Evolutionary conservation across 305 asterid genomes (phyloP).

Genomic region (Fraxinus nigra): DNA sequence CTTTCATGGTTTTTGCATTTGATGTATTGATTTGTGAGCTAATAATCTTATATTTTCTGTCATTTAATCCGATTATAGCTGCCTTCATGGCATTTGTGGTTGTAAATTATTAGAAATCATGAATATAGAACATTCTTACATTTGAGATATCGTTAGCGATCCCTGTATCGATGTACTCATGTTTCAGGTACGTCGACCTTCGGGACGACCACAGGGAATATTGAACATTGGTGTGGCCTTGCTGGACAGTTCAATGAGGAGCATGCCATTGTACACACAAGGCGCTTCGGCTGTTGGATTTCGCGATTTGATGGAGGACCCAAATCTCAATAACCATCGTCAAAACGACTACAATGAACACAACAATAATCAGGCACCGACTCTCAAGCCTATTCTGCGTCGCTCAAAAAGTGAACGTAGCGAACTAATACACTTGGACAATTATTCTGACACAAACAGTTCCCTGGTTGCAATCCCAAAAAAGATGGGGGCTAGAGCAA

Average conservation of each 20-base stretch:
- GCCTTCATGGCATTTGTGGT: neutral
- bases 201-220: slow-evolving; percentile 83
- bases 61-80: neutral
- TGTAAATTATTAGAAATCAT: neutral
- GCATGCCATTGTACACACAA: slow-evolving; percentile 44
- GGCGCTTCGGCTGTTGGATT: slow-evolving; percentile 63
- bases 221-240: slow-evolving; percentile 63
- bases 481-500: slow-evolving; percentile 28
- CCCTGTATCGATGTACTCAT: neutral
- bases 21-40: neutral
- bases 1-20: neutral
- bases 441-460: slow-evolving; percentile 34
- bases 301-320: slow-evolving; percentile 56
- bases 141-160: neutral
- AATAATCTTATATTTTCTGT: neutral
- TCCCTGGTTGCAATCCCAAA: slow-evolving; percentile 42
- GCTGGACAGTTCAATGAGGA: slow-evolving; percentile 45
- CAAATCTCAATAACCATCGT: slow-evolving; percentile 1
- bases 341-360: neutral
- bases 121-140: neutral
- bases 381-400: slow-evolving; percentile 48
- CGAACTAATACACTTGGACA: slow-evolving; percentile 41
- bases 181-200: slow-evolving; percentile 56
- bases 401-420: slow-evolving; percentile 73
- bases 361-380: neutral